Conservation (phyloP, 345 rosid species). For the Aurinia saxatilis region DNA sequence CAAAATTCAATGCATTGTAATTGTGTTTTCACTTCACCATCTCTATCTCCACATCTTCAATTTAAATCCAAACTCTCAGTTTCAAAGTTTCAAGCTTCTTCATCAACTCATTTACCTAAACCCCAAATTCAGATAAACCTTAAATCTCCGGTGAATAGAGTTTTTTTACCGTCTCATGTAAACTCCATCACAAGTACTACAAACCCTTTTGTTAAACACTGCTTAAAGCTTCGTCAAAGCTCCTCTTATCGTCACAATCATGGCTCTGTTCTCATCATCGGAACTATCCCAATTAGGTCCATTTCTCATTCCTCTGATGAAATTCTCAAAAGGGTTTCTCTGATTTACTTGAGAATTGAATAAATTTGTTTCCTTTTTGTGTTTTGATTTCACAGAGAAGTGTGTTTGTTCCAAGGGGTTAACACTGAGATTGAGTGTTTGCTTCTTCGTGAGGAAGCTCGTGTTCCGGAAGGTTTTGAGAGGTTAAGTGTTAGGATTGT, state of each 20-base stretch:
- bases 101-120: conserved; percentile 14
- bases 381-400: conserved; percentile 46
- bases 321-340: background rate
- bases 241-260: conserved; percentile 82
- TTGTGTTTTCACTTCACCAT: conserved; percentile 20
- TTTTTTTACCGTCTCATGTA: conserved; percentile 40
- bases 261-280: conserved; percentile 69
- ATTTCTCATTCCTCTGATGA: background rate
- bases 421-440: conserved; percentile 47
- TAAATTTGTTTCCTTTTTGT: background rate
- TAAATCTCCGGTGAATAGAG: conserved; percentile 1
- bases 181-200: conserved; percentile 57
- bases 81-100: conserved; percentile 21
- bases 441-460: conserved; percentile 50
- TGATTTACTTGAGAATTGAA: background rate
- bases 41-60: conserved; percentile 7
- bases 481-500: conserved; percentile 29
- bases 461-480: conserved; percentile 47
- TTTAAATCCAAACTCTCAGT: background rate
- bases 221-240: conserved; percentile 73
- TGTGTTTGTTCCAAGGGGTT: conserved; percentile 41
- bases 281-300: conserved; percentile 75
- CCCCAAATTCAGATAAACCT: conserved; percentile 13
- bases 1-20: conserved; percentile 30
- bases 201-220: conserved; percentile 85